phyloP scores from a whole-genome alignment of 768 basidiomycete genomes.

The Amanita rubescens region DNA sequence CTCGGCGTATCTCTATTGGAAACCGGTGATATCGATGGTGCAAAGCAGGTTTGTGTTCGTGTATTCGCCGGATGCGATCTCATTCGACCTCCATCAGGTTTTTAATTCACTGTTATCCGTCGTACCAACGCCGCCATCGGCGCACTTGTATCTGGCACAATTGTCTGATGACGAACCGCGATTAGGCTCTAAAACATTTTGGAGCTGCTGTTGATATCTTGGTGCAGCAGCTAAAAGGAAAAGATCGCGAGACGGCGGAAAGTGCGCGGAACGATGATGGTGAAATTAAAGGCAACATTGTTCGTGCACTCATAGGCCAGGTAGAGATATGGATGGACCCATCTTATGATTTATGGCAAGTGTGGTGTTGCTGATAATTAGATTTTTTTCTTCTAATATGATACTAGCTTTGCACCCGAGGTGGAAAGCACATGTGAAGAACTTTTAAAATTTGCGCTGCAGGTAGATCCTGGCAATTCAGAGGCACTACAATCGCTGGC shows the following conservation, averaged over 20 bases:
- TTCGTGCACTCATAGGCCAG: slow-evolving; percentile 79
- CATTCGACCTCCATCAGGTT: slow-evolving; percentile 35
- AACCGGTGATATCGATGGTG: slow-evolving; percentile 65
- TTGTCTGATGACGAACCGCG: slow-evolving; percentile 71
- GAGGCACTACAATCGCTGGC: slow-evolving; percentile 79
- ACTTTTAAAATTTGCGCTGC: slow-evolving; percentile 64
- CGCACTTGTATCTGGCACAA: slow-evolving; percentile 87
- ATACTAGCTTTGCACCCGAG: slow-evolving; percentile 64
- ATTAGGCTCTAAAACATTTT: slow-evolving; percentile 66
- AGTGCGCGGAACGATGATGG: slow-evolving; percentile 39
- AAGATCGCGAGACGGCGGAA: slow-evolving; percentile 43
- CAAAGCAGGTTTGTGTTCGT: slow-evolving; percentile 48
- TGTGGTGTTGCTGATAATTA: not conserved
- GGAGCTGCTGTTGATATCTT: slow-evolving; percentile 73
- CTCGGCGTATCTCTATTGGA: slow-evolving; percentile 76
- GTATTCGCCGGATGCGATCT: slow-evolving; percentile 1
- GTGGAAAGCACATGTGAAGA: slow-evolving; percentile 80
- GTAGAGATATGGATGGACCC: slow-evolving; percentile 98
- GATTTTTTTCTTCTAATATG: not conserved
- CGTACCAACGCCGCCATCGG: slow-evolving; percentile 63
- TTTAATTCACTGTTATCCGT: slow-evolving; percentile 50
- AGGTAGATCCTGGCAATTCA: slow-evolving; percentile 64
- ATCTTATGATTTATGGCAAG: slow-evolving; percentile 78
- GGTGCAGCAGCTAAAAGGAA: slow-evolving; percentile 64
- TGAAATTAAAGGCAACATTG: slow-evolving; percentile 60